Base-by-base conservation (phyloP, 768 basidiomycete genomes). In the Trametes elegans region DNA sequence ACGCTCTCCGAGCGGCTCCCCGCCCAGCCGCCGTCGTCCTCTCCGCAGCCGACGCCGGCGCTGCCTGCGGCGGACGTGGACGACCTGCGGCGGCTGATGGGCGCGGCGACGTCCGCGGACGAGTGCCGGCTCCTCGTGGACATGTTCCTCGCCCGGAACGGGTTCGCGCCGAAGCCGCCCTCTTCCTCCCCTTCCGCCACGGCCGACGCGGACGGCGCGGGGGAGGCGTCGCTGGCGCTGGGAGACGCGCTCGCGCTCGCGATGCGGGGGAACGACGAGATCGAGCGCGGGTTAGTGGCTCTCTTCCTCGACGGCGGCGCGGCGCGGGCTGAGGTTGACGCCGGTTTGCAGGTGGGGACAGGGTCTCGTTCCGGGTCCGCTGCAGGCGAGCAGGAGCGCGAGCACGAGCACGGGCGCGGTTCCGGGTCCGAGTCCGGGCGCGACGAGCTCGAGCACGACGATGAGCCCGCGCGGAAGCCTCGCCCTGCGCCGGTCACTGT, bases 51-150 rank as follows among this genome's bases (percentile, higher is more conserved):
- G 31, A 27, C 69, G n/a, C 63, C 68, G 16, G 59, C 70, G 34
- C 55, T 82, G 19, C 60, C 76, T 34, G 73, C 77, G 35, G 67
- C 73, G 27, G 75, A 84, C 53, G 79, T 85, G 23, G 72, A 75
- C 10, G 85, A 91, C 46, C 79, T 96, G 73, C 84, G 88, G 28
- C 76, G 77, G 18, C 74, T 89, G 53, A 70, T 95, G 16, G 70
- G 79, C 8, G 79, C 73, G 45, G 91, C 93, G 13, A 86, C 87
- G 1, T 83, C 78, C 38, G 88, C 81, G 41, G 84, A 87, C 56
- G 93, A 96, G 73, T 93, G 92, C 66, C 88, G 89, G 46, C 74
- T 94, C 38, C 83, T 95, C 53, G 77, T 93, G 26, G 87, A 91
- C 59, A 88, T 92, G 76, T 88, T 90, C 72, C 74, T 96, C 54